A percentile compares a stretch with the other conserved stretches of the same genome.
Conservation (phyloP, 2,329 filamentous ascomycete species). For the Calonectria montana region DNA sequence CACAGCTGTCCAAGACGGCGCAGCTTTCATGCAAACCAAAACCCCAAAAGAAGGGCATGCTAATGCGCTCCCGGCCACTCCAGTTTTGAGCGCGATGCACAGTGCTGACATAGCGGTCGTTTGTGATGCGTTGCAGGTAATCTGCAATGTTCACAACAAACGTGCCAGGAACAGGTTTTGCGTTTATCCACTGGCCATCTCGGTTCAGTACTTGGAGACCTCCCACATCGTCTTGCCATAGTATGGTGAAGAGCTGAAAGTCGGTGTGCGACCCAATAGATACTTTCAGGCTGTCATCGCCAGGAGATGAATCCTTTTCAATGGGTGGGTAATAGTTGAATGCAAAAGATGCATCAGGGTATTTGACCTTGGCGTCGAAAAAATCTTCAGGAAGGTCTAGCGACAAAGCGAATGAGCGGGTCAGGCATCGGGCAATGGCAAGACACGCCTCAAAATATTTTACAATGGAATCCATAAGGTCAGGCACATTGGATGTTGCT, state of each 20-base stretch:
- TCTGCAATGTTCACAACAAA: conserved; percentile 4
- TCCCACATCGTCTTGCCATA: neutral
- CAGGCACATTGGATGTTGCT: neutral
- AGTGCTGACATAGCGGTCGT: neutral
- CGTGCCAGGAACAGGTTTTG: neutral
- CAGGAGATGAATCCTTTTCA: neutral
- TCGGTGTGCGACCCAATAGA: conserved; percentile 7
- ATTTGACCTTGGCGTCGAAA: neutral
- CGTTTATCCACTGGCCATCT: neutral
- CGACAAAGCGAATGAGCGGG: conserved; percentile 3
- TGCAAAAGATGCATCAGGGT: conserved; percentile 2
- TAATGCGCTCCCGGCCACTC: neutral
- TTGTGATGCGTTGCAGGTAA: neutral
- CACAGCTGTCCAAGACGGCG: neutral
- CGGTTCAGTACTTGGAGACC: neutral
- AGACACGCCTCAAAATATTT: conserved; percentile 1
- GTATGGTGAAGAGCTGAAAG: conserved; percentile 5
- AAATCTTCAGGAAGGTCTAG: neutral
- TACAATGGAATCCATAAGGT: neutral
- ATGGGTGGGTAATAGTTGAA: conserved; percentile 11
- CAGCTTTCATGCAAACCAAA: conserved; percentile 2
- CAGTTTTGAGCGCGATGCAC: neutral
- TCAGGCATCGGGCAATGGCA: neutral
- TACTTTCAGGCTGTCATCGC: neutral
- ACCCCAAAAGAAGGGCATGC: neutral